Percentiles rank a stretch among this genome's conserved stretches.
These are phyloP conservation scores for Lanmaoa rubissima DNA, from an alignment of 768 basidiomycete genomes.

Conservation along the genomic window DNA sequence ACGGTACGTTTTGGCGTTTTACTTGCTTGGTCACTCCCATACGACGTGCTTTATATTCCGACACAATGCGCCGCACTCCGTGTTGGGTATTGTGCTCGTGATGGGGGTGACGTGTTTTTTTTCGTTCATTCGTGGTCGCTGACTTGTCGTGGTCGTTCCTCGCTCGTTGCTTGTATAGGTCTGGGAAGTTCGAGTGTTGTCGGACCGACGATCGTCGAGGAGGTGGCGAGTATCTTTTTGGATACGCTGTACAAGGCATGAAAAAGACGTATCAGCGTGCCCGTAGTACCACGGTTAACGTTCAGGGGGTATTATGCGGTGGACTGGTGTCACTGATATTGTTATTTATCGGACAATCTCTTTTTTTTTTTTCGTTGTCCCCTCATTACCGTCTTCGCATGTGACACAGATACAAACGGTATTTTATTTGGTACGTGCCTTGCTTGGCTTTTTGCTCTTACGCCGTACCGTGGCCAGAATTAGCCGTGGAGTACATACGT, in stretches of 20 bases:
- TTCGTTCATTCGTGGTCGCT: neutral
- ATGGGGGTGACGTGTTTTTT: neutral
- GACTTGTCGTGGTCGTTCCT: neutral
- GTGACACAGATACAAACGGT: too few species aligned
- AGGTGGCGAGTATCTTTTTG: conserved; percentile 76
- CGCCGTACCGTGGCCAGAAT: too few species aligned
- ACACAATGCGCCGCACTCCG: neutral
- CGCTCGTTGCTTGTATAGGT: conserved; percentile 42
- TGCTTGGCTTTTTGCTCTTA: too few species aligned
- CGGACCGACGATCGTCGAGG: conserved; percentile 76
- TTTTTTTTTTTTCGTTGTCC: neutral
- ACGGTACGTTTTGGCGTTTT: conserved; percentile 54
- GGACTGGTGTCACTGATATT: neutral
- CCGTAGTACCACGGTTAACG: neutral
- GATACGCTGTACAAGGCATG: conserved; percentile 81
- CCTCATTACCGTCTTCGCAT: neutral
- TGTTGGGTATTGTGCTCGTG: neutral
- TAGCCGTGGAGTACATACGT: neutral
- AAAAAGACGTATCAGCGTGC: neutral
- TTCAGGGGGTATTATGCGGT: neutral
- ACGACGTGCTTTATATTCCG: neutral
- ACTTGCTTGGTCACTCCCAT: neutral
- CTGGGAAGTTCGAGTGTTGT: conserved; percentile 80
- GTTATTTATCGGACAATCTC: neutral
- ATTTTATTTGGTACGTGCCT: too few species aligned